Evolutionary conservation across 2,329 filamentous ascomycete species (phyloP), one percentile per base, ranked within the genome.

Genomic region (Aspergillus japonicus): DNA sequence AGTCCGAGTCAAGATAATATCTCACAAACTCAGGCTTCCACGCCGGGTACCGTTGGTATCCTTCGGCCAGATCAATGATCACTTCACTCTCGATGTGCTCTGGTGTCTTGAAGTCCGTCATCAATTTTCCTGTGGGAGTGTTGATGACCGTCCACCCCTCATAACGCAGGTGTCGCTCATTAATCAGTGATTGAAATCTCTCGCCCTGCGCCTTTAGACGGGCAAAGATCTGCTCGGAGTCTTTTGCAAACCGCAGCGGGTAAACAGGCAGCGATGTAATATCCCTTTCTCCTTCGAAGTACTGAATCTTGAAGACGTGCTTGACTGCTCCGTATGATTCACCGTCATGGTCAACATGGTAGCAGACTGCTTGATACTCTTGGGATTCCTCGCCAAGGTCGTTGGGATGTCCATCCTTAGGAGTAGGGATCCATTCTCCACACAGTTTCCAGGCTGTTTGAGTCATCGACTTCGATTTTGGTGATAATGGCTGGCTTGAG

Each of bases 331-430:
- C 64, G 47, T 70, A 68, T 10, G 65, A 58, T 10, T 60, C 58
- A 8, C 69, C 70, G 55, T 72, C 62, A n/a, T 67, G 71, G 61
- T 73, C 71, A 35, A 73, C 65, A 53, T 68, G 67, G 64, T 71
- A 73, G 58, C 68, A 64, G 26, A 62, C 23, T 19, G 67, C 60
- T 50, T 64, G 63, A 50, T 71, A 63, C 23, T 64, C 51, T 21
- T 61, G 57, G 39, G 63, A 57, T 31, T 66, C 59, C 3, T 54
- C 23, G 0, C 51, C 59, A 3, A 57, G 48, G 49, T 56, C 50
- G 21, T 59, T 42, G 19, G 31, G 31, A 7, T 23, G 14, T 12
- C 19, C 4, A 23, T 53, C 50, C 11, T 53, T 35, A 3, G 35
- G 23, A n/a, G 60, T 53, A 16, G 56, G 42, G 23, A 42, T 52